Conservation (phyloP, 495 filamentous ascomycete genomes). For the Xylaria palmicola region DNA sequence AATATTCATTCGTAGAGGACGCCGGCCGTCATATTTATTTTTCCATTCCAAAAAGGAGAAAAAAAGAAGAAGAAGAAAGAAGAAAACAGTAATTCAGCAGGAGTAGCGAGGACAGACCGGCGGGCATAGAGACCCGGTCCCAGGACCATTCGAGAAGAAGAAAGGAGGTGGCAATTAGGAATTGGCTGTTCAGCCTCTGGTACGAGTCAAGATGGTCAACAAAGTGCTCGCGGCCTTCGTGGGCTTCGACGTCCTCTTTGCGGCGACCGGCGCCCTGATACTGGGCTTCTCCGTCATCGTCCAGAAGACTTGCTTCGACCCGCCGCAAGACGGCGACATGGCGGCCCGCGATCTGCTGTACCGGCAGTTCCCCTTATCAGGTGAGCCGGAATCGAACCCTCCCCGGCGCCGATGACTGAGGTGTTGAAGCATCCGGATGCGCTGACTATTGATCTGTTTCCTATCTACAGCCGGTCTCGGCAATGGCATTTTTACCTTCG, state of each 20-base stretch:
- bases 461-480: conserved; percentile 55
- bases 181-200: neutral
- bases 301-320: conserved; percentile 48
- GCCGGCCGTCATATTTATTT: conserved; percentile 47
- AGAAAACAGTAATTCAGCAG: no score
- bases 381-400: conserved; percentile 45
- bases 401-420: neutral
- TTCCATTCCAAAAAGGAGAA: conserved; percentile 16
- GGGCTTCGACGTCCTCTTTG: conserved; percentile 58
- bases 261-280: conserved; percentile 61
- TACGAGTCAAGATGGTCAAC: conserved; percentile 56
- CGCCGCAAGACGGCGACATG: conserved; percentile 47
- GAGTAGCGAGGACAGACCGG: conserved; percentile 10
- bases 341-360: conserved; percentile 65
- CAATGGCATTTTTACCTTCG: conserved; percentile 61
- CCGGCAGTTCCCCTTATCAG: conserved; percentile 57
- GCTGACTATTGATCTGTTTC: conserved; percentile 31
- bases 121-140: conserved; percentile 16
- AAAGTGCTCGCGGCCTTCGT: conserved; percentile 59
- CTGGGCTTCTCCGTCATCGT: conserved; percentile 61
- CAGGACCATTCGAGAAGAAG: conserved; percentile 2
- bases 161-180: conserved; percentile 18
- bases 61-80: no score
- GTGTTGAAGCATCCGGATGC: neutral
- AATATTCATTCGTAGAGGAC: conserved; percentile 35